Conservation (phyloP, 148 eudicot genomes). For the Persicaria tinctoria region DNA sequence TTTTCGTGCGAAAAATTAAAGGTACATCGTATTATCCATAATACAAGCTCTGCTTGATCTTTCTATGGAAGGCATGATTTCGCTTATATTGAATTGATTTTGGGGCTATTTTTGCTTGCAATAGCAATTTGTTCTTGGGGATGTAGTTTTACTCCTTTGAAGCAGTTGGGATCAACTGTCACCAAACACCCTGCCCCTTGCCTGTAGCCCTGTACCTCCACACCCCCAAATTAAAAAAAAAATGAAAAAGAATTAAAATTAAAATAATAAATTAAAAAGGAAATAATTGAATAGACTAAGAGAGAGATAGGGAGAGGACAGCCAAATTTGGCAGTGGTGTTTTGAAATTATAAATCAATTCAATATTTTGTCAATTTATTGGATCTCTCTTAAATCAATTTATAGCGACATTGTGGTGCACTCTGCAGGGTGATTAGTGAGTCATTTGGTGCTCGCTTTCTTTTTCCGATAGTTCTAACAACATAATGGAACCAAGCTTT, state of each 20-base stretch:
- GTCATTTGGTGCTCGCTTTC: background rate
- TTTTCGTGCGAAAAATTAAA: background rate
- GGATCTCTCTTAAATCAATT: background rate
- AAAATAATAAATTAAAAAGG: no score
- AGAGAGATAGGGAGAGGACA: no score
- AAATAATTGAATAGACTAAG: no score
- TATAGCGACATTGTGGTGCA: background rate
- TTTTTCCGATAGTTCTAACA: no score
- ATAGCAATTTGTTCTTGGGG: background rate
- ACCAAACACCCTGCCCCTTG: no score
- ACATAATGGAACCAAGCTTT: no score
- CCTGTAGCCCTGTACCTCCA: no score
- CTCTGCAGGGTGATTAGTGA: background rate
- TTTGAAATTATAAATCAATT: background rate
- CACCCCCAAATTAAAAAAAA: no score
- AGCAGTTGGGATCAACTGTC: background rate
- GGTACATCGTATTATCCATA: background rate
- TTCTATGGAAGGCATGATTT: background rate
- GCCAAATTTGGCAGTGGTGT: background rate
- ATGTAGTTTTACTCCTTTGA: background rate
- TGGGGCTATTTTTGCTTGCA: background rate
- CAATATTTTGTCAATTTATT: background rate
- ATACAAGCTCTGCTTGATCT: background rate
- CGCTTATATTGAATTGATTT: no score
- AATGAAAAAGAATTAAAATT: no score